Conservation (phyloP, 108 stramenopile genomes). For the Nannochloropsis oceanica region DNA sequence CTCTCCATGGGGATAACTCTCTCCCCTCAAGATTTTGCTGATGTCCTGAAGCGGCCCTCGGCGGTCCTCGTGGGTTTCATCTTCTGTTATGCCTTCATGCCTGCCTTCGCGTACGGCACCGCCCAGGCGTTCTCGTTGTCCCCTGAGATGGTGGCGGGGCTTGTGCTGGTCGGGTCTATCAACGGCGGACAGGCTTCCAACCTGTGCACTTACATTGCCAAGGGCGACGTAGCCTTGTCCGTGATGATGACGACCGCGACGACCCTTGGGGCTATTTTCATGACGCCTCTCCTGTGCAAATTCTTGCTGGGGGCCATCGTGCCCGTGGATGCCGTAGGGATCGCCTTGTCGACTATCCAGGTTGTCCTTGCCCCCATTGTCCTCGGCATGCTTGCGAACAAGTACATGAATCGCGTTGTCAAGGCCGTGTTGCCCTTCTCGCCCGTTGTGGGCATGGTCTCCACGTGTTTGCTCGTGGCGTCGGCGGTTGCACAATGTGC, state of each 20-base stretch:
- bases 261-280: slow-evolving; percentile 87
- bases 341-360: slow-evolving; percentile 80
- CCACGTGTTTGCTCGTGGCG: slow-evolving; percentile 86
- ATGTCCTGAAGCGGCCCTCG: slow-evolving; percentile 64
- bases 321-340: slow-evolving; percentile 85
- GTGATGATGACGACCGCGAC: slow-evolving; percentile 97
- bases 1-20: slow-evolving; percentile 96
- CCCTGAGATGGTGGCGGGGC: slow-evolving; percentile 76
- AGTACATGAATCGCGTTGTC: slow-evolving; percentile 73
- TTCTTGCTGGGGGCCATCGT: slow-evolving; percentile 76
- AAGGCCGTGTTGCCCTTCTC: slow-evolving; percentile 74
- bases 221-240: slow-evolving; percentile 83
- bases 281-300: slow-evolving; percentile 93
- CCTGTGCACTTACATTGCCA: slow-evolving; percentile 91
- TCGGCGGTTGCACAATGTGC: slow-evolving; percentile 84
- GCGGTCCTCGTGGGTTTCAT: slow-evolving; percentile 77
- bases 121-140: slow-evolving; percentile 60
- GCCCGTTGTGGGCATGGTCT: slow-evolving; percentile 81
- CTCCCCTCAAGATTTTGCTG: slow-evolving; percentile 70
- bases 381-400: slow-evolving; percentile 80
- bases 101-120: slow-evolving; percentile 58
- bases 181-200: slow-evolving; percentile 95
- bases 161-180: slow-evolving; percentile 86
- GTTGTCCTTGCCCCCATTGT: slow-evolving; percentile 91
- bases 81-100: slow-evolving; percentile 85